A percentile compares a stretch with the other conserved stretches of the same genome.
phyloP scores from a whole-genome alignment of 352 stramenopile genomes.

The Phytophthora citricola region DNA sequence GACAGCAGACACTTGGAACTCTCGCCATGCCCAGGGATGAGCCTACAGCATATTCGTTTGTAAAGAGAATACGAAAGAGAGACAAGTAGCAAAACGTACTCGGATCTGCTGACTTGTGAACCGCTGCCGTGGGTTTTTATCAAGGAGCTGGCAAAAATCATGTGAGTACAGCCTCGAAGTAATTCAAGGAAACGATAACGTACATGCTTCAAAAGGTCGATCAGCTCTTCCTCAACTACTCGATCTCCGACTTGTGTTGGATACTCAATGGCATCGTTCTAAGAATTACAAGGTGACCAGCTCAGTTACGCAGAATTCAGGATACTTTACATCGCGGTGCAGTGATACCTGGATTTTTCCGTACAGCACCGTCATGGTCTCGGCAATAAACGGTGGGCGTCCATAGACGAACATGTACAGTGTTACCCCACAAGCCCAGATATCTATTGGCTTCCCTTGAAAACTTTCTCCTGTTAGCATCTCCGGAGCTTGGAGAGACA shows the following conservation, averaged over 20 bases:
- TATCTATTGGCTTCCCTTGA: conserved; percentile 86
- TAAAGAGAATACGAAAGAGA: not conserved
- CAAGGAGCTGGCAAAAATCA: conserved; percentile 56
- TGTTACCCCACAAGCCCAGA: conserved; percentile 97
- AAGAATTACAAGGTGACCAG: not conserved
- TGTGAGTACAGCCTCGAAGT: conserved; percentile 1
- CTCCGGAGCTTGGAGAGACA: conserved; percentile 54
- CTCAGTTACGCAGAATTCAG: no score
- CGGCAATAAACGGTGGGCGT: conserved; percentile 92
- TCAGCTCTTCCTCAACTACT: conserved; percentile 60
- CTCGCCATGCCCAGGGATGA: conserved; percentile 73
- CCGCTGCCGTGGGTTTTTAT: conserved; percentile 71
- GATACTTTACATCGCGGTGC: not conserved
- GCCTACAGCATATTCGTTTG: conserved; percentile 33
- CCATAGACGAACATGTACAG: conserved; percentile 97
- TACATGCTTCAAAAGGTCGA: conserved; percentile 75
- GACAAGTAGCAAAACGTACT: conserved; percentile 33
- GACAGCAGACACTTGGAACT: conserved; percentile 75
- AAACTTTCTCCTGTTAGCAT: conserved; percentile 85
- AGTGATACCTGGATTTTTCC: conserved; percentile 81
- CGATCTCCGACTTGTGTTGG: conserved; percentile 48
- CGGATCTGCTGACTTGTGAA: conserved; percentile 75
- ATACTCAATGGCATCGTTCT: conserved; percentile 77
- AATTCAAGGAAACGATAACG: not conserved
- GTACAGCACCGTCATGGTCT: conserved; percentile 93